These are phyloP conservation scores for Hypoxylon sp. DNA, from an alignment of 2,329 filamentous ascomycete species.

Conservation along the genomic window DNA sequence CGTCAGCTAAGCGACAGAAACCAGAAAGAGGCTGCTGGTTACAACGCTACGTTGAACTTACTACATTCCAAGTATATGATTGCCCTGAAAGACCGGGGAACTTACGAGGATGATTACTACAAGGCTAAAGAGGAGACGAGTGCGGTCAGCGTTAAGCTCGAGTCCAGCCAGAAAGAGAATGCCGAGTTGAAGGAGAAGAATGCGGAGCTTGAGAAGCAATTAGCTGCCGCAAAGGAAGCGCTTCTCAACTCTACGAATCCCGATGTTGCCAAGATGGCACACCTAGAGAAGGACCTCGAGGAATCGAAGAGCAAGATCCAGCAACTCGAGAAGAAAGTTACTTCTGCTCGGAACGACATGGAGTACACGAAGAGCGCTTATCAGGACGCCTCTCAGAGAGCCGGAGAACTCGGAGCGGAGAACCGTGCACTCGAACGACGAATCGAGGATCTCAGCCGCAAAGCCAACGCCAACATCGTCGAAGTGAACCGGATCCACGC, in stretches of 20 bases:
- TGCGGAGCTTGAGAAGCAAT: slow-evolving; percentile 55
- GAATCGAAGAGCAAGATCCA: slow-evolving; percentile 59
- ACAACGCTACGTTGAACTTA: slow-evolving; percentile 60
- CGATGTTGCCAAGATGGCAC: slow-evolving; percentile 58
- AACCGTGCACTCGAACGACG: slow-evolving; percentile 62
- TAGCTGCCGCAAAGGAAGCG: slow-evolving; percentile 55
- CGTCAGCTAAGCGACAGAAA: slow-evolving; percentile 61
- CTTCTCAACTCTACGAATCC: slow-evolving; percentile 58
- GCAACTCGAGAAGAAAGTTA: slow-evolving; percentile 58
- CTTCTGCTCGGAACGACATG: slow-evolving; percentile 60
- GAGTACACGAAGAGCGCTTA: slow-evolving; percentile 73
- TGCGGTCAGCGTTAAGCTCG: slow-evolving; percentile 53
- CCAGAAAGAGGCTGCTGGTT: slow-evolving; percentile 63
- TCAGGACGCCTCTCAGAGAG: slow-evolving; percentile 68
- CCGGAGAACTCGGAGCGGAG: slow-evolving; percentile 62
- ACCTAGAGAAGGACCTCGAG: slow-evolving; percentile 58
- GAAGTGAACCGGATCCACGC: slow-evolving; percentile 64
- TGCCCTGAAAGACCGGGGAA: slow-evolving; percentile 55
- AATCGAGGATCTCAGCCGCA: slow-evolving; percentile 59
- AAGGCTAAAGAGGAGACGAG: slow-evolving; percentile 57
- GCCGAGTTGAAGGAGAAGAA: slow-evolving; percentile 58
- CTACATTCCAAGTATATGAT: slow-evolving; percentile 65
- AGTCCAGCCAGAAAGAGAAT: slow-evolving; percentile 57
- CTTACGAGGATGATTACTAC: slow-evolving; percentile 62
- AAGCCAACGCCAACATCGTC: slow-evolving; percentile 62